Base-by-base conservation (phyloP, 2,329 filamentous ascomycete species). In the Pleomassaria siparia region DNA sequence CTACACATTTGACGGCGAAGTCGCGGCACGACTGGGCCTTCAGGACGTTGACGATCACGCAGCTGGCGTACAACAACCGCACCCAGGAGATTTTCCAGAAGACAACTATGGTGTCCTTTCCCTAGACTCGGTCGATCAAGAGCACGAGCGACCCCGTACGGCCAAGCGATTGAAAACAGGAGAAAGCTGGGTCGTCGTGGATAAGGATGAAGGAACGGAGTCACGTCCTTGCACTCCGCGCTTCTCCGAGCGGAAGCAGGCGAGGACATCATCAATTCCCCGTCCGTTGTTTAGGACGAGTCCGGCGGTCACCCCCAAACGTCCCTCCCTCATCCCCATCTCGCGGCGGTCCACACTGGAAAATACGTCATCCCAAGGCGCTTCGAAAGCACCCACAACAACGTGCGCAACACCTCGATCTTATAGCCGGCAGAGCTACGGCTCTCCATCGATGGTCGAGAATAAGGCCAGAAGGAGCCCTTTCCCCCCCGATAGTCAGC, bases 401-500 rank as follows among this genome's bases (percentile, higher is more conserved):
- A 24, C 58, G n/a, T 51, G 56, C 24, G 49, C 15, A 13, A 53
- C 54, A 29, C 55, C 60, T 9, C 55, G 63, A 16, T 59, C 60
- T 2, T 64, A 63, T 53, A 64, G 53, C 37, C 62, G 66, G 2
- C 55, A 64, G 20, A 67, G 63, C 55, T 65, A 62, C 36, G 64
- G 64, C 24, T 69, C 67, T 2, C 63, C 67, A 1, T 54, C 51
- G 32, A 46, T 59, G 39, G 52, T 56, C 39, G 50, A 56, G 3
- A 56, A 56, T 5, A 37, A 49, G 2, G 53, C 51, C 36, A 63
- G 58, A 13, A 51, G 46, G 12, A 67, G 59, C 41, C 67, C 68
- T 25, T 64, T 70, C 73, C 81, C 62, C 70, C 78, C 71, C 16
- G 89, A 96, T 61, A 88, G 89, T 6, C 86, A 86, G 63, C 80